Conservation (phyloP, 2,329 filamentous ascomycete genomes). For the Alternaria sp. region DNA sequence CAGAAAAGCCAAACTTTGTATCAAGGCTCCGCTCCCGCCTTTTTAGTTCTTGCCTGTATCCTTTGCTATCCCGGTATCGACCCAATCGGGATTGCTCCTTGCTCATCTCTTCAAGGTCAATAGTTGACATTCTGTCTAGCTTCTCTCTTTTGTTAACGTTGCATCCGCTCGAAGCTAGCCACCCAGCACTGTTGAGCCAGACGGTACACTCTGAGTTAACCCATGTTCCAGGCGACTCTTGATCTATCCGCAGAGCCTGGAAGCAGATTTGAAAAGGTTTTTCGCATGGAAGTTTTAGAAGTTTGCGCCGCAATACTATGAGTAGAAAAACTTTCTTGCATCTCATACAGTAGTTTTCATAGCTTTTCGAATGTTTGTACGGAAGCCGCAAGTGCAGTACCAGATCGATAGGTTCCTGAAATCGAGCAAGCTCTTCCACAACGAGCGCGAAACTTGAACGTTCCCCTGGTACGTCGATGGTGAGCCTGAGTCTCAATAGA, state of each 20-base stretch:
- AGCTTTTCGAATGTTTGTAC: background rate
- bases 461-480: background rate
- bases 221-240: background rate
- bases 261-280: constrained; percentile 1
- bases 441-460: background rate
- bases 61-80: background rate
- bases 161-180: background rate
- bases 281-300: background rate
- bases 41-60: background rate
- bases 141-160: background rate
- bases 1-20: background rate
- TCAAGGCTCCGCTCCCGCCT: background rate
- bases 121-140: background rate
- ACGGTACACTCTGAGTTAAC: background rate
- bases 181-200: background rate
- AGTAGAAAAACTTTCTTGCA: background rate
- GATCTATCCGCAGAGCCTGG: background rate
- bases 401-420: background rate
- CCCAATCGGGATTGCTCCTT: background rate
- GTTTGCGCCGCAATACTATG: background rate
- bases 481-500: background rate
- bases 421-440: constrained; percentile 6
- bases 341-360: background rate
- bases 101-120: background rate
- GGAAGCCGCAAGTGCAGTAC: constrained; percentile 1